Base-by-base conservation (phyloP, 768 basidiomycete genomes). In the Phaeolepiota aurea region DNA sequence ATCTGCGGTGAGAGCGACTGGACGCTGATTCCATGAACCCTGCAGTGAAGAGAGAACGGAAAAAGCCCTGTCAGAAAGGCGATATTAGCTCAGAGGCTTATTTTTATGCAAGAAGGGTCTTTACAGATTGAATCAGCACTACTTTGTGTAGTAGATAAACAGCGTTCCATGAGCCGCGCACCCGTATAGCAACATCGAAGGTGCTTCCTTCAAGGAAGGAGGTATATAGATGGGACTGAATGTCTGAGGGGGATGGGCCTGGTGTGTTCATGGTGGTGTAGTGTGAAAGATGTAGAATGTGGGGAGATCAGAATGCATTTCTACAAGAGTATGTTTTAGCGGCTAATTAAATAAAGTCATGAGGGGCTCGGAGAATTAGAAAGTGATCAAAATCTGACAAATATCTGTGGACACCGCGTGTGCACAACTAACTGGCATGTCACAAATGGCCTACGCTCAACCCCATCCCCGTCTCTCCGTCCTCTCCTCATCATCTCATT, bases 71-170 rank as follows among this genome's bases (percentile, higher is more conserved):
- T 1, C 49, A 25, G 37, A 45, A 38, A 28, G 32, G 34, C n/a
- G n/a, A 28, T n/a, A n/a, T n/a, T n/a, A n/a, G 25, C 25, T 28
- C 25, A 28, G n/a, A 28, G 7, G n/a, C n/a, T 3, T 21, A 48
- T n/a, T 30, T 22, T 32, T 20, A n/a, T 35, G 33, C 10, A 25
- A 28, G n/a, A 33, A 15, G 46, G n/a, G n/a, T n/a, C n/a, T 51
- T 41, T 41, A 87, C 88, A 5, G 89, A 79, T 59, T 94, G 92
- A 32, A 90, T 88, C 44, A 94, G 78, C 28, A 96, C 78, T 39
- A 93, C 82, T 18, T 80, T 74, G 59, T 96, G 92, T 4, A 91
- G 66, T 32, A 69, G 74, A 65, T 93, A 96, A 23, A 77, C 64
- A 1, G 86, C 84, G 37, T 63, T 58, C 89, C 72, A 75, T 2